phyloP scores from a whole-genome alignment of 257 asterid genomes.

The Solanum sitiens region DNA sequence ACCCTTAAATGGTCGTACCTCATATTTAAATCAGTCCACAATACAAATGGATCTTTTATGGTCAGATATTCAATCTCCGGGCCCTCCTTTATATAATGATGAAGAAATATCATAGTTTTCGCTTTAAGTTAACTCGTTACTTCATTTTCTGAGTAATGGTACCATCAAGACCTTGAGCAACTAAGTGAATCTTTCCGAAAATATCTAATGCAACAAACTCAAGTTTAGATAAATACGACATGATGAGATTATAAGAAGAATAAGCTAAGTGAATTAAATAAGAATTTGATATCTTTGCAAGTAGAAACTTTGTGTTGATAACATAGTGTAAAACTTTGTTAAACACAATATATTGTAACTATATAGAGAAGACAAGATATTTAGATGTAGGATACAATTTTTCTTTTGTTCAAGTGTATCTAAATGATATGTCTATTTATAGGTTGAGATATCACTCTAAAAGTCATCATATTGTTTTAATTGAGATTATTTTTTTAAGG shows the following conservation, averaged over 20 bases:
- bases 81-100: neutral
- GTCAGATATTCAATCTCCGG: neutral
- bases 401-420: neutral
- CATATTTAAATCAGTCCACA: neutral
- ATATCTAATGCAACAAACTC: neutral
- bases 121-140: neutral
- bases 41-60: too few species aligned
- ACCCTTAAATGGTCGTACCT: neutral
- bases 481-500: too few species aligned
- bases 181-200: too few species aligned
- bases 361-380: neutral
- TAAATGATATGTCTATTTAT: neutral
- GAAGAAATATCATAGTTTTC: neutral
- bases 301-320: neutral
- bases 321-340: too few species aligned
- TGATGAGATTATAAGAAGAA: neutral
- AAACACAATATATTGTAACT: too few species aligned
- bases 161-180: neutral
- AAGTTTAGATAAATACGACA: neutral
- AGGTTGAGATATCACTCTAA: neutral
- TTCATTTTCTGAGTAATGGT: neutral
- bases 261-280: neutral
- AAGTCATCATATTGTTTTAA: too few species aligned
- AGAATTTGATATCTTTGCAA: neutral
- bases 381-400: neutral